A percentile compares a stretch with the other conserved stretches of the same genome.
Evolutionary conservation across 228 moss, liverwort and hornwort genomes (phyloP).

Genomic region (Sphagnum magellanicum): DNA sequence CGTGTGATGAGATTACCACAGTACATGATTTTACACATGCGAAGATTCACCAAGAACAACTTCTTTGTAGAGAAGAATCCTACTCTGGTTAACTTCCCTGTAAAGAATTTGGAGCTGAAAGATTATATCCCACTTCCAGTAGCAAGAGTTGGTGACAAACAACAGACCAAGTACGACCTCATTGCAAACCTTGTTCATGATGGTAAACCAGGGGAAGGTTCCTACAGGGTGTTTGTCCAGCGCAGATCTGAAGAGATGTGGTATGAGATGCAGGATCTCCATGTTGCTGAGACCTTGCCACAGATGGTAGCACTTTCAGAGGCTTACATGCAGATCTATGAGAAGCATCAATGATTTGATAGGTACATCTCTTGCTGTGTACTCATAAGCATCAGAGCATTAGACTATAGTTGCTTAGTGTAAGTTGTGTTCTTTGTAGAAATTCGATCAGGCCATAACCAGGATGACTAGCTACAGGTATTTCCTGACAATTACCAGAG

Average conservation of each 20-base stretch:
- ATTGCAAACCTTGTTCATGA: conserved; percentile 97
- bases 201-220: conserved; percentile 91
- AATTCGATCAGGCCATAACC: too few species aligned
- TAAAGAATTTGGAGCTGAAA: conserved; percentile 95
- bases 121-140: conserved; percentile 87
- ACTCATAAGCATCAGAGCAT: too few species aligned
- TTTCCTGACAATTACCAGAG: too few species aligned
- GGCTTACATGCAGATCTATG: conserved; percentile 98
- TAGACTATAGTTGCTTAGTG: too few species aligned
- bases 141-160: conserved; percentile 56
- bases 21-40: conserved; percentile 92
- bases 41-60: conserved; percentile 93
- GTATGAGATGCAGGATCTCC: conserved; percentile 99
- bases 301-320: conserved; percentile 99
- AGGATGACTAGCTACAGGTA: too few species aligned
- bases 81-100: conserved; percentile 94
- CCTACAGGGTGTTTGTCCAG: conserved; percentile 88
- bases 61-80: conserved; percentile 98
- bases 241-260: conserved; percentile 65
- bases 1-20: conserved; percentile 82
- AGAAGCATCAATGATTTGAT: conserved; percentile 54
- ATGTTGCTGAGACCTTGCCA: conserved; percentile 89
- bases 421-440: too few species aligned
- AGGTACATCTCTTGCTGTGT: too few species aligned
- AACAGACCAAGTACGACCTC: conserved; percentile 88